A percentile compares a stretch with the other conserved stretches of the same genome.
phyloP scores from a whole-genome alignment of 2,329 filamentous ascomycete genomes.

The Alternaria incomplexa region DNA sequence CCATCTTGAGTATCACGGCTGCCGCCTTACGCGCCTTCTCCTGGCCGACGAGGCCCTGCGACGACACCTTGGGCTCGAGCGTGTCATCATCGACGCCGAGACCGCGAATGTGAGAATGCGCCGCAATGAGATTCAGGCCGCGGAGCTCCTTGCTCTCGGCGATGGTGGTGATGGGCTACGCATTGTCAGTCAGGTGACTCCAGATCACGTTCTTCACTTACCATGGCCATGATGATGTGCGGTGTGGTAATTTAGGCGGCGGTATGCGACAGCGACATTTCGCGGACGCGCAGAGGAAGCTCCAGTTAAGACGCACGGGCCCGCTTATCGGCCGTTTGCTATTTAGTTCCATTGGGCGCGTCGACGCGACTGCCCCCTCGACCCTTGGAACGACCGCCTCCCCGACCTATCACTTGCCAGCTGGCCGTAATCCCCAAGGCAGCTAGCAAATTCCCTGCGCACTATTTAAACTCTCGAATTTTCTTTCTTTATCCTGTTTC shows the following conservation, averaged over 20 bases:
- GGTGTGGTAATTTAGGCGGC: slow-evolving; percentile 5
- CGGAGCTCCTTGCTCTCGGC: slow-evolving; percentile 95
- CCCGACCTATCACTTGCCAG: background rate
- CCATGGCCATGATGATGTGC: slow-evolving; percentile 39
- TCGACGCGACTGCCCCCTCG: background rate
- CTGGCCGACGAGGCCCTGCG: slow-evolving; percentile 94
- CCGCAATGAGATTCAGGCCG: slow-evolving; percentile 95
- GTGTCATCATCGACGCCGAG: slow-evolving; percentile 92
- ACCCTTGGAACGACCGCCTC: background rate
- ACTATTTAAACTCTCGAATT: background rate
- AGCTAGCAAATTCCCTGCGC: background rate
- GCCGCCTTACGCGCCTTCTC: slow-evolving; percentile 96
- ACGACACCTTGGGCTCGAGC: slow-evolving; percentile 81
- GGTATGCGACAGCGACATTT: slow-evolving; percentile 22
- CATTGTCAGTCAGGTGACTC: slow-evolving; percentile 16
- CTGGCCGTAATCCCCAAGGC: background rate
- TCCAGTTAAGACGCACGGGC: slow-evolving; percentile 14
- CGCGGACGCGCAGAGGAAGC: slow-evolving; percentile 23
- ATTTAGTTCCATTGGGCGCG: background rate
- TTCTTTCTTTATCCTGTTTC: background rate
- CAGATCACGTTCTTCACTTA: slow-evolving; percentile 18
- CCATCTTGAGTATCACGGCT: slow-evolving; percentile 97
- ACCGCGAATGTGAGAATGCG: slow-evolving; percentile 96
- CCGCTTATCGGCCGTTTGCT: background rate
- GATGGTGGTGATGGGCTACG: slow-evolving; percentile 72